These are phyloP conservation scores for Monilinia laxa DNA, from an alignment of 2,329 filamentous ascomycete species.

Conservation along the genomic window DNA sequence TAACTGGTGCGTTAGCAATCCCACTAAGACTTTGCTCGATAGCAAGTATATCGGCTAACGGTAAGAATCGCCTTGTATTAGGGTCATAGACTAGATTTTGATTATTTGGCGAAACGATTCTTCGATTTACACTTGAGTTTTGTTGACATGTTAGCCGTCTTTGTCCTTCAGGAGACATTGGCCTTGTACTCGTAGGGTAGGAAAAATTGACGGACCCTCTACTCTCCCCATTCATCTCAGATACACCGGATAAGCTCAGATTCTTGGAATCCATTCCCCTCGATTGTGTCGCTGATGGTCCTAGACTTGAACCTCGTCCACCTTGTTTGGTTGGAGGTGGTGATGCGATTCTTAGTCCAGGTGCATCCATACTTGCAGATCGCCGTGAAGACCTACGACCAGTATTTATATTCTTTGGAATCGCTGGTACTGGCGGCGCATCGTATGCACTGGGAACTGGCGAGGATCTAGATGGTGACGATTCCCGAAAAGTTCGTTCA, in stretches of 20 bases:
- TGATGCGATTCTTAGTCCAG: conserved; percentile 37
- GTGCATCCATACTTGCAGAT: conserved; percentile 44
- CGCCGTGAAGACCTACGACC: conserved; percentile 35
- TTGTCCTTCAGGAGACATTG: conserved; percentile 35
- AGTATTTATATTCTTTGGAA: conserved; percentile 56
- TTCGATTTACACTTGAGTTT: conserved; percentile 36
- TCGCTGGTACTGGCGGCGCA: conserved; percentile 71
- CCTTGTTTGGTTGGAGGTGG: conserved; percentile 35
- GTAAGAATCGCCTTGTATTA: conserved; percentile 64
- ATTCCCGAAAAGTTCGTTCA: conserved; percentile 81
- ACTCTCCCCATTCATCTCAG: conserved; percentile 45
- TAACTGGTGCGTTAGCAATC: conserved; percentile 45
- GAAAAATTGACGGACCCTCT: conserved; percentile 54
- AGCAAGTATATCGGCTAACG: conserved; percentile 47
- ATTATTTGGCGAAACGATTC: conserved; percentile 38
- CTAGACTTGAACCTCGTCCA: conserved; percentile 39
- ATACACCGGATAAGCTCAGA: conserved; percentile 39
- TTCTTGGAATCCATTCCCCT: conserved; percentile 34
- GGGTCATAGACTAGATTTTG: conserved; percentile 60
- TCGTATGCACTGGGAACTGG: conserved; percentile 45
- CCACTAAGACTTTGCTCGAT: conserved; percentile 43
- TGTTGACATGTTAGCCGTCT: conserved; percentile 40
- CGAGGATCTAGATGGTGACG: conserved; percentile 58
- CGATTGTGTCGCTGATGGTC: conserved; percentile 29
- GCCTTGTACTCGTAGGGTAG: conserved; percentile 46